These are phyloP conservation scores for Wickerhamomyces sp. DNA, from an alignment of 1,139 yeast species.

Conservation along the genomic window DNA sequence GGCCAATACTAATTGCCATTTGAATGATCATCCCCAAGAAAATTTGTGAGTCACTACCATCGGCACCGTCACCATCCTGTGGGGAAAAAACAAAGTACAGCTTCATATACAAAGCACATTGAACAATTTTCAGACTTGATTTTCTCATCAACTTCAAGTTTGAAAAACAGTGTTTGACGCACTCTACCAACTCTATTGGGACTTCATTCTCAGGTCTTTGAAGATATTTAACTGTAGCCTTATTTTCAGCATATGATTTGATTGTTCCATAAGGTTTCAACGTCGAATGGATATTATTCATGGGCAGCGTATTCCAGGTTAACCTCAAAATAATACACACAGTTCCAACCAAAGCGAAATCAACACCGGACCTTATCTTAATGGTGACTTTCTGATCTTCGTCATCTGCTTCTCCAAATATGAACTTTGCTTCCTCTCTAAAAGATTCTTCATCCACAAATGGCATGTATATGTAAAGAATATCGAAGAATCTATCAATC, in stretches of 20 bases:
- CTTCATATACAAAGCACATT: constrained; percentile 43
- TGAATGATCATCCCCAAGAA: constrained; percentile 42
- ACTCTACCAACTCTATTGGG: constrained; percentile 20
- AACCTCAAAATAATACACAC: constrained; percentile 43
- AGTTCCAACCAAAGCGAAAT: constrained; percentile 34
- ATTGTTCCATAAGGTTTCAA: constrained; percentile 12
- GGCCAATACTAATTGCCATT: constrained; percentile 51
- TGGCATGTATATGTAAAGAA: constrained; percentile 37
- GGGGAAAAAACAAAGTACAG: constrained; percentile 46
- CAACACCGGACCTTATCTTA: constrained; percentile 19
- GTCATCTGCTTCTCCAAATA: constrained; percentile 29
- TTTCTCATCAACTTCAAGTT: constrained; percentile 32
- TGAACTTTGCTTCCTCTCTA: constrained; percentile 26
- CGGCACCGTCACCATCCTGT: constrained; percentile 45
- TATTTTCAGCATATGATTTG: constrained; percentile 18
- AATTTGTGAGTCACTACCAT: constrained; percentile 42
- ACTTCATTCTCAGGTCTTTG: constrained; percentile 21
- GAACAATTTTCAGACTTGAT: constrained; percentile 40
- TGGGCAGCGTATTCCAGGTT: constrained; percentile 46
- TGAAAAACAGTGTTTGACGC: constrained; percentile 32
- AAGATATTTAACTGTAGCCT: constrained; percentile 8
- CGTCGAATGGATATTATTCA: constrained; percentile 23
- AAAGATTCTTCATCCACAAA: constrained; percentile 36
- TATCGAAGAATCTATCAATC: constrained; percentile 35
- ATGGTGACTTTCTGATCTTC: constrained; percentile 27